Base-by-base conservation (phyloP, 2,329 filamentous ascomycete species). In the Talaromyces sp. region DNA sequence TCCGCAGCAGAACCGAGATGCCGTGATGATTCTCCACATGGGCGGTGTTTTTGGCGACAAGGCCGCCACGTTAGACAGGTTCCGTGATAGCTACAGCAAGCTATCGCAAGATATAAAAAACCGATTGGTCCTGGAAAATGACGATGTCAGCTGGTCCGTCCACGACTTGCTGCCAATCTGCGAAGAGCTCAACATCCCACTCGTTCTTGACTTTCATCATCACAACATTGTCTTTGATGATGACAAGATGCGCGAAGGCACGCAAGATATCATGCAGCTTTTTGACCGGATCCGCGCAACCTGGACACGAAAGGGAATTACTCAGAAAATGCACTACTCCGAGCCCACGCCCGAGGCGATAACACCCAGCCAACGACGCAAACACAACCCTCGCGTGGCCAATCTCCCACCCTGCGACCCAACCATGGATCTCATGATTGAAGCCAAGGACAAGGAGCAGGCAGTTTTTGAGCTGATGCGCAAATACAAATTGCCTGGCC, bases 391-490 rank as follows among this genome's bases (percentile, higher is more conserved):
- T 0, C 85, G 93, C 9, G 92, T 96, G 1, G 82, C 83, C 65
- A 90, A 87, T 0, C 76, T 98, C 0, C 93, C 93, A 0, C 93
- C 93, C 0, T 97, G 93, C 69, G 82, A 87, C 4, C 79, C 85
- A 0, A 87, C 89, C 33, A 95, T 96, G 89, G 93, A 97, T 71
- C 81, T 98, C n/a, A 98, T 98, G 93, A 97, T 98, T 63, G 93
- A 98, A 77, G 93, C 93, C 55, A 98, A 98, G 73, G 93, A 97
- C 71, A 98, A 98, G 75, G 93, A 98, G 73, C 93, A 98, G 74
- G 92, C 93, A 0, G 92, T 97, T 0, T 96, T 98, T 69, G 92
- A 96, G 65, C 82, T 98, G 19, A 97, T 97, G 92, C 84, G 89
- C 25, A 92, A 82, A 0, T 96, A 92, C 73, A 92, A 88, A 68